phyloP scores from a whole-genome alignment of 2,329 filamentous ascomycete species.

The Xylariomycetidae sp. region DNA sequence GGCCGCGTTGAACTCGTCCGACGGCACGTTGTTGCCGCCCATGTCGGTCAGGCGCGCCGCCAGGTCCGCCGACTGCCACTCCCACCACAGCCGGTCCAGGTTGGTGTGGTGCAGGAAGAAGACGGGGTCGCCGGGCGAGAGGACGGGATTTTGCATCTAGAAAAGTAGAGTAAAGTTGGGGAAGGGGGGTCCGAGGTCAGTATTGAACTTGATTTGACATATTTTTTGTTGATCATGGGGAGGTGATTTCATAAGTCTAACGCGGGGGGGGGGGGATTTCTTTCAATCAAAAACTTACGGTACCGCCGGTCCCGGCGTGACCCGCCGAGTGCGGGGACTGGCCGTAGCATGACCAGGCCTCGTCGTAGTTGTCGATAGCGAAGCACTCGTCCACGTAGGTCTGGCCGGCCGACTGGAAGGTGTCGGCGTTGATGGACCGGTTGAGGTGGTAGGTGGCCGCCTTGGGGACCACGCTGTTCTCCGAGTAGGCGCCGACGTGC shows the following conservation, averaged over 20 bases:
- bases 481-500: constrained; percentile 7
- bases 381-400: constrained; percentile 9
- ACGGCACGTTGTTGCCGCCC: constrained; percentile 11
- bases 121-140: constrained; percentile 15
- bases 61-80: constrained; percentile 15
- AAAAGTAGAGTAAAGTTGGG: neutral
- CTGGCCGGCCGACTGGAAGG: constrained; percentile 2
- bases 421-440: constrained; percentile 12
- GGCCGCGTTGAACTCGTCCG: constrained; percentile 2
- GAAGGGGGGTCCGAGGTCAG: neutral
- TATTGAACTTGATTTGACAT: too few species aligned
- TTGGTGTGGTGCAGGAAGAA: constrained; percentile 18
- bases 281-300: constrained; percentile 8
- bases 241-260: too few species aligned
- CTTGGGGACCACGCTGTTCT: neutral
- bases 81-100: constrained; percentile 16
- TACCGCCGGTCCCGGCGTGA: constrained; percentile 11
- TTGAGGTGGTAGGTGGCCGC: constrained; percentile 14
- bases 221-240: too few species aligned
- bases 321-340: constrained; percentile 11
- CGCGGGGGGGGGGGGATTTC: too few species aligned
- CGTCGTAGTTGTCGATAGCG: constrained; percentile 3
- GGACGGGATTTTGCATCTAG: constrained; percentile 12
- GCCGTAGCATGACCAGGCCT: constrained; percentile 10
- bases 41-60: constrained; percentile 12